Evolutionary conservation across 164 flowering plant genomes (phyloP).

Genomic region (Stephania yunnanensis): DNA sequence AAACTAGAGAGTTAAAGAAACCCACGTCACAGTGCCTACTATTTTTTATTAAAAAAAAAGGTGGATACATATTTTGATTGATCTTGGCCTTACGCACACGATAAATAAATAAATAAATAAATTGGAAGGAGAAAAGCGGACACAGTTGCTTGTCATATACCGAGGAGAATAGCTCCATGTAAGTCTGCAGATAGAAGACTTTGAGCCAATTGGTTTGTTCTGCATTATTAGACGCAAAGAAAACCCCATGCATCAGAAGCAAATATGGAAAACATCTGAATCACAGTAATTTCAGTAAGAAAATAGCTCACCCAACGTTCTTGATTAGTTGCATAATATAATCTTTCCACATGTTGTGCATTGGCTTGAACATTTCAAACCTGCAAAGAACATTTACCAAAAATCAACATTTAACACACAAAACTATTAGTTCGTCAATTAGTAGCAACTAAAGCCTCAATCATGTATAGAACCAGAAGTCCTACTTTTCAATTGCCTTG

Average conservation of each 20-base stretch:
- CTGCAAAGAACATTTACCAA: conserved; percentile 27
- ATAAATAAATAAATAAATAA: neutral
- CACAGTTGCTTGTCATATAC: conserved; percentile 24
- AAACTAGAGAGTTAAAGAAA: neutral
- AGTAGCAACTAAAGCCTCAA: neutral
- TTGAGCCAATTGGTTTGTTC: conserved; percentile 57
- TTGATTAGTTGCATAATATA: conserved; percentile 61
- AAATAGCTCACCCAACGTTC: conserved; percentile 40
- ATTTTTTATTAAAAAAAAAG: neutral
- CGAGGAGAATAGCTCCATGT: conserved; percentile 76
- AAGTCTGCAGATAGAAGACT: conserved; percentile 66
- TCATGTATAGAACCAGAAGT: neutral
- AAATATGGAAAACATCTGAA: neutral
- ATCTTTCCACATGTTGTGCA: conserved; percentile 82
- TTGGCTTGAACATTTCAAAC: conserved; percentile 58
- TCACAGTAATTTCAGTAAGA: neutral
- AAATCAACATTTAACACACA: neutral
- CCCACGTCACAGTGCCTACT: neutral
- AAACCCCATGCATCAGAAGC: neutral
- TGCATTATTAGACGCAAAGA: conserved; percentile 27
- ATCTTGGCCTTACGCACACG: neutral
- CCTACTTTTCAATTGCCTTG: neutral
- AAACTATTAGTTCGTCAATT: conserved; percentile 3
- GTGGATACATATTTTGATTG: neutral
- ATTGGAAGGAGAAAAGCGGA: neutral